Conservation (phyloP, 768 basidiomycete species). For the Daedalea quercina region DNA sequence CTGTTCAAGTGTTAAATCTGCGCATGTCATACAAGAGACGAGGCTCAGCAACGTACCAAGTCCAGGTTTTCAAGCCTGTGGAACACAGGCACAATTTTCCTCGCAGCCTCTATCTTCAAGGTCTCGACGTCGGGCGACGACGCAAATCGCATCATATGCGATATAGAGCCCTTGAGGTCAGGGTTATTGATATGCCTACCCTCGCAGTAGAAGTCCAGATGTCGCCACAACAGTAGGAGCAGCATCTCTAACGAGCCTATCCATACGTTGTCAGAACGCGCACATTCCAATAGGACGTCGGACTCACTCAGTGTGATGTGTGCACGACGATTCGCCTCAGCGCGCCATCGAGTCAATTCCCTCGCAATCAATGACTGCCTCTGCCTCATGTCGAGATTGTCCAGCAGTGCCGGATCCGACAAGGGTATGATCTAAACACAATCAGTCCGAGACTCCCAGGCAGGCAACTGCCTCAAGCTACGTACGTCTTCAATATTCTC, state of each 20-base stretch:
- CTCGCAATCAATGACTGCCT: constrained; percentile 60
- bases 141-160: constrained; percentile 49
- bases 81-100: constrained; percentile 48
- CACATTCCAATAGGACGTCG: background rate
- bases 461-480: background rate
- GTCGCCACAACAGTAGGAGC: constrained; percentile 75
- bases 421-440: constrained; percentile 38
- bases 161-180: constrained; percentile 35
- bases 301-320: constrained; percentile 51
- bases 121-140: constrained; percentile 49
- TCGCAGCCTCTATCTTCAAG: constrained; percentile 52
- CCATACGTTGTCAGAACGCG: background rate
- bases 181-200: constrained; percentile 28
- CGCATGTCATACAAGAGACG: constrained; percentile 8
- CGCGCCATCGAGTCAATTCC: constrained; percentile 45
- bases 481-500: constrained; percentile 70
- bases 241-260: constrained; percentile 72
- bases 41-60: constrained; percentile 29
- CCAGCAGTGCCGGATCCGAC: constrained; percentile 48
- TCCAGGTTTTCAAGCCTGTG: constrained; percentile 48
- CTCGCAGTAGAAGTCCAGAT: constrained; percentile 60
- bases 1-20: constrained; percentile 12
- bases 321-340: constrained; percentile 37
- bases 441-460: background rate
- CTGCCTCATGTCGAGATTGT: constrained; percentile 63